Evolutionary conservation across 495 filamentous ascomycete species (phyloP).

Genomic region (Penicillium odoratum): DNA sequence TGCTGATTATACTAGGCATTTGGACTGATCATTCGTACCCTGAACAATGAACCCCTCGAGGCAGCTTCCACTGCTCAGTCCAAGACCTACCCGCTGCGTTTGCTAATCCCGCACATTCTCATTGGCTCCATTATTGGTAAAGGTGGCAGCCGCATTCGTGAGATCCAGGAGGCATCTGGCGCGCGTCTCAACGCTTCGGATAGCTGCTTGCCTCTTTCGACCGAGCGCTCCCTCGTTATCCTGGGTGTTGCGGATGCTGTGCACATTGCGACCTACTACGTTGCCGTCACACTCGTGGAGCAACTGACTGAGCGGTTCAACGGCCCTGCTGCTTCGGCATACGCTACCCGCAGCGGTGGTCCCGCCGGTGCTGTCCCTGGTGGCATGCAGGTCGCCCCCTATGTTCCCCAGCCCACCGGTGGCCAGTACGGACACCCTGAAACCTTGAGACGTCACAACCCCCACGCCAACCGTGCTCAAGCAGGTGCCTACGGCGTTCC

Average conservation of each 20-base stretch:
- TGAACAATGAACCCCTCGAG: slow-evolving; percentile 93
- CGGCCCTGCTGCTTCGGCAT: slow-evolving; percentile 92
- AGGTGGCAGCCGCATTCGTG: slow-evolving; percentile 88
- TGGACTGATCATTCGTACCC: slow-evolving; percentile 93
- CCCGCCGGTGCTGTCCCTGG: slow-evolving; percentile 91
- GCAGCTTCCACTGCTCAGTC: slow-evolving; percentile 85
- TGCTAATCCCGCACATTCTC: slow-evolving; percentile 93
- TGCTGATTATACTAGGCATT: slow-evolving; percentile 67
- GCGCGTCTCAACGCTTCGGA: slow-evolving; percentile 96
- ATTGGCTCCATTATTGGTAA: slow-evolving; percentile 99
- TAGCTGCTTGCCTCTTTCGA: slow-evolving; percentile 87
- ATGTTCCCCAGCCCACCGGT: slow-evolving; percentile 86
- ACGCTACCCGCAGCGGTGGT: slow-evolving; percentile 91
- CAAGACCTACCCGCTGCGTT: slow-evolving; percentile 94
- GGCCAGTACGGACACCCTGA: slow-evolving; percentile 92
- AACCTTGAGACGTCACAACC: slow-evolving; percentile 69
- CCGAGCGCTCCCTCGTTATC: slow-evolving; percentile 93
- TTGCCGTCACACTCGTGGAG: slow-evolving; percentile 92
- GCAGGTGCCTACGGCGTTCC: slow-evolving; percentile 68
- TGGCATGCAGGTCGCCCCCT: slow-evolving; percentile 96
- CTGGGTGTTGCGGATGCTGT: slow-evolving; percentile 91
- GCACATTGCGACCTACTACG: slow-evolving; percentile 98
- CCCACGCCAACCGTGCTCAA: slow-evolving; percentile 63
- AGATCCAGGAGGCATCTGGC: slow-evolving; percentile 97
- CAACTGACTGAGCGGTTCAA: slow-evolving; percentile 95